Base-by-base conservation (phyloP, 345 rosid species). In the Ricinus communis region DNA sequence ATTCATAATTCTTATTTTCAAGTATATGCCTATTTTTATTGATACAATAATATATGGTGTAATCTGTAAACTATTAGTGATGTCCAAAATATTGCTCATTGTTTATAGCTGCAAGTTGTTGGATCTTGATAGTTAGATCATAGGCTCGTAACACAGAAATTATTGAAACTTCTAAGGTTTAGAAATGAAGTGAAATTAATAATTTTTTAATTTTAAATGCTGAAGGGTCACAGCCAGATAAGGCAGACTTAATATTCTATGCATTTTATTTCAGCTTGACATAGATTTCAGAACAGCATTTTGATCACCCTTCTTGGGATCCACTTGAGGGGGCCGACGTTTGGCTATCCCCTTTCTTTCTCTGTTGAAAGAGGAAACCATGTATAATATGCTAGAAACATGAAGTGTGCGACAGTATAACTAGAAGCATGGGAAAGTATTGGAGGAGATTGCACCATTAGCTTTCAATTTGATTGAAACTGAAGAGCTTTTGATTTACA, bases 381-480 rank as follows among this genome's bases (percentile, higher is more conserved):
- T 57, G 62, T 57, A 57, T 14, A 57, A 16, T 30, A 57, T 28
- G 62, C 6, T 28, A 30, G 28, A 21, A 30, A 57, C 31, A 15
- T 28, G 40, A 30, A 57, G 40, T 0, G n/a, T 38, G 66, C 28
- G 19, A 21, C 16, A 40, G 46, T 28, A 31, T 67, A 14, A 28
- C 8, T 53, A n/a, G 22, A 13, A 36, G 60, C 50, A 18, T 16
- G 19, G 5, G 33, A 27, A 11, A 13, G 24, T 8, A 56, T 27
- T 18, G 18, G 18, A 40, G 25, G 41, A 8, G 41, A 57, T 10
- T 58, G 68, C 71, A 71, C 25, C n/a, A 57, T 59, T 50, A 68
- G 6, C 62, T 54, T 62, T 45, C 16, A 24, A 41, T 13, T 31
- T 11, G 33, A 55, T n/a, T 40, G 49, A 1, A 19, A 21, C 3